Evolutionary conservation across 345 rosid genomes (phyloP), one percentile per base, ranked within the genome.

Genomic region (Balakata baccata): DNA sequence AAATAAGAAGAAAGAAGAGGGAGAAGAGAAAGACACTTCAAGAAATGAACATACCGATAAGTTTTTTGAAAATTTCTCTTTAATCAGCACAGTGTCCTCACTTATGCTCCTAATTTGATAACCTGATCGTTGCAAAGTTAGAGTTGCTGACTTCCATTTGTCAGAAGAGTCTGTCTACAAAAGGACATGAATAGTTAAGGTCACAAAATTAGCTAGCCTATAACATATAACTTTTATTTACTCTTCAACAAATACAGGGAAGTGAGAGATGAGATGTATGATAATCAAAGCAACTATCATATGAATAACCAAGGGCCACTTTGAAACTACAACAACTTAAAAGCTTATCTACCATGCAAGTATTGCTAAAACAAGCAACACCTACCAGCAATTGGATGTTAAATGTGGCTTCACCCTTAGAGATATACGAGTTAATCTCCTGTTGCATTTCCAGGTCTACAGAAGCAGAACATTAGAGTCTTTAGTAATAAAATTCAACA

Each of bases 371-470:
- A 74, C 3, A 16, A 71, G 22, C 13, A 20, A 54, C 72, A 81
- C 89, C 71, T 81, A 94, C 98, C 87, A 94, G 87, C 77, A 89
- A 80, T 62, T 79, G 84, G 46, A 92, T 84, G 29, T 77, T 87
- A 65, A 92, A 94, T 76, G 73, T 73, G 51, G 98, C 97, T 78
- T 84, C 90, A 74, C 95, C 93, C 75, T 81, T 75, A 41, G 97
- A 83, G 49, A 92, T 82, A 75, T 80, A 78, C 0, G 65, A 74
- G 72, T 89, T 87, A 68, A 92, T 92, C 81, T 90, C 92, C 70
- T 70, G 76, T 77, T 92, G 97, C 98, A 94, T 94, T 17, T 86
- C 89, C 58, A 81, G 80, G 73, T 90, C 98, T 94, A 85, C 74
- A 84, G 74, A 59, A 43, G 78, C n/a, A 69, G 70, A 66, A 46